Evolutionary conservation across 495 filamentous ascomycete species (phyloP).

Genomic region (Penicillium atrosanguineum): DNA sequence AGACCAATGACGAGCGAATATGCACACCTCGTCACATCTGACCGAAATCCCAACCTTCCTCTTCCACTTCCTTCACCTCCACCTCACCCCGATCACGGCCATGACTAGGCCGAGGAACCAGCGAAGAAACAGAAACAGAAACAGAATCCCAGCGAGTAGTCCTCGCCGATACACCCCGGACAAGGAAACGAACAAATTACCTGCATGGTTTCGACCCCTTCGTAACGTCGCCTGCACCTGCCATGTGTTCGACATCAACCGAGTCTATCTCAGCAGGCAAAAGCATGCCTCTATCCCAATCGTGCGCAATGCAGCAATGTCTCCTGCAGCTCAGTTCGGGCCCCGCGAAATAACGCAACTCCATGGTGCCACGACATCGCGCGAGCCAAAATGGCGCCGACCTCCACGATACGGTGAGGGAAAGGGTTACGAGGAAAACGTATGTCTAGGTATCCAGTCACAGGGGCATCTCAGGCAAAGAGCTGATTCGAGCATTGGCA

Average conservation of each 20-base stretch:
- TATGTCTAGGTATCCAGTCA: not conserved
- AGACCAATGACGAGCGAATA: not conserved
- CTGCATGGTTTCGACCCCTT: not conserved
- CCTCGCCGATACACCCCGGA: too few species aligned
- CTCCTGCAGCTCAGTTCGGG: conserved; percentile 20
- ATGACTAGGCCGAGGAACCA: not conserved
- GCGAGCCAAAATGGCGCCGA: conserved; percentile 28
- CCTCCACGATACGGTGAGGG: conserved; percentile 13
- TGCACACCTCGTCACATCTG: conserved; percentile 12
- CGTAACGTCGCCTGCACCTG: conserved; percentile 9
- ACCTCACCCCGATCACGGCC: not conserved
- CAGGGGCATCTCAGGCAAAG: not conserved
- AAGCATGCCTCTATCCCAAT: conserved; percentile 8
- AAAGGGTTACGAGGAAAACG: not conserved
- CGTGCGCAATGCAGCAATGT: conserved; percentile 20
- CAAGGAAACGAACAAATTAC: not conserved
- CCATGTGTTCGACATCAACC: conserved; percentile 18
- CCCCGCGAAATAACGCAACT: conserved; percentile 15
- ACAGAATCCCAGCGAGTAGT: too few species aligned
- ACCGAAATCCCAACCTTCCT: not conserved
- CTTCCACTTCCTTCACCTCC: not conserved
- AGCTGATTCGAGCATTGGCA: conserved; percentile 13
- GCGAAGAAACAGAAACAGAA: not conserved
- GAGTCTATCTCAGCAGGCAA: not conserved
- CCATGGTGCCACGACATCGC: conserved; percentile 45